Evolutionary conservation across 139 green algal genomes (phyloP).

Genomic region (Tetradesmus lagerheimii): DNA sequence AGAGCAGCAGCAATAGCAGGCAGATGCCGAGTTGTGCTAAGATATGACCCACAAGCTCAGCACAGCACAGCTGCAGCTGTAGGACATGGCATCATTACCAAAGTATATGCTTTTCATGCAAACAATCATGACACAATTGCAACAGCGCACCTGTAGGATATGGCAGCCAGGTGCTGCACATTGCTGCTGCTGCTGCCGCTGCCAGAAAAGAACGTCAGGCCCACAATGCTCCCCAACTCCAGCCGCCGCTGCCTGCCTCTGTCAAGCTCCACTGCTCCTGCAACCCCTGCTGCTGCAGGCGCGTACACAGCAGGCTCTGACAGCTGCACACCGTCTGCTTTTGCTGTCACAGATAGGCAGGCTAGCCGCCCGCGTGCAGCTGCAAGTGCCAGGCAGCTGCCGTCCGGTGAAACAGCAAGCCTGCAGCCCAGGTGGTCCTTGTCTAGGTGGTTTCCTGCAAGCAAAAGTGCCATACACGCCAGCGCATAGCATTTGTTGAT

Average conservation of each 20-base stretch:
- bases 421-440: constrained; percentile 1
- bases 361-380: not conserved
- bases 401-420: not conserved
- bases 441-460: not conserved
- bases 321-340: not conserved
- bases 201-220: constrained; percentile 1
- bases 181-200: constrained; percentile 19
- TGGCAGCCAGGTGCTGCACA: constrained; percentile 25
- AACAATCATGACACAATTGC: no score
- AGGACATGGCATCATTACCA: no score
- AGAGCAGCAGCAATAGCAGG: no score
- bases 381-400: constrained; percentile 10
- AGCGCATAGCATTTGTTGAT: not conserved
- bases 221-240: constrained; percentile 4
- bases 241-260: not conserved
- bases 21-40: not conserved
- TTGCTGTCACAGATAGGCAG: not conserved
- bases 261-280: not conserved
- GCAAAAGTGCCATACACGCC: not conserved
- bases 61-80: no score
- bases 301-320: constrained; percentile 17
- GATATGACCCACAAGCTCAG: no score
- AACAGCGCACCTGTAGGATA: constrained; percentile 14
- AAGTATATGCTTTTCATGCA: no score
- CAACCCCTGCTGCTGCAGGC: not conserved